Evolutionary conservation across 2,329 filamentous ascomycete species (phyloP).

Genomic region (Stemphylium vesicarium): DNA sequence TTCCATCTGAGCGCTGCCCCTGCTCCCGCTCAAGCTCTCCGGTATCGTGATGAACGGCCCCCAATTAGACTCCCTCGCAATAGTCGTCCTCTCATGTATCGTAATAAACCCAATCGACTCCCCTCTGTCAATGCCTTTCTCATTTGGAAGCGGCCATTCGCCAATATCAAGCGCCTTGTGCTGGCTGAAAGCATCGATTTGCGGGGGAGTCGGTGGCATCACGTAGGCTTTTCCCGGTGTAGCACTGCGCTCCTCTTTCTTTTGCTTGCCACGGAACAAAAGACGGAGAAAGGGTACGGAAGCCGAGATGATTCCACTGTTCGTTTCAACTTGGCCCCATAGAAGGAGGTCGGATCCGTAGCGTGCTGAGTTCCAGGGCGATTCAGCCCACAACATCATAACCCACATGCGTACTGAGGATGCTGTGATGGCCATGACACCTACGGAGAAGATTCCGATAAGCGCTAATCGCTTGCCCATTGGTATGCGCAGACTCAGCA

Average conservation of each 20-base stretch:
- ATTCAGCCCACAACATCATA: slow-evolving; percentile 44
- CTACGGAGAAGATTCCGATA: slow-evolving; percentile 46
- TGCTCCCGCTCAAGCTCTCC: slow-evolving; percentile 33
- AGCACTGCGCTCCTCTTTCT: slow-evolving; percentile 16
- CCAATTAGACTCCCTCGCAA: slow-evolving; percentile 31
- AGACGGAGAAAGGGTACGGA: slow-evolving; percentile 54
- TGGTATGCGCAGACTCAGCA: slow-evolving; percentile 57
- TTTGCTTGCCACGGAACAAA: slow-evolving; percentile 43
- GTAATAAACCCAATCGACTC: slow-evolving; percentile 4
- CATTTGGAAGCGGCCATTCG: slow-evolving; percentile 28
- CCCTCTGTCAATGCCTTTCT: background rate
- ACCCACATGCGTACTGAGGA: slow-evolving; percentile 47
- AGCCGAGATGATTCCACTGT: slow-evolving; percentile 55
- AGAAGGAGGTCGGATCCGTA: slow-evolving; percentile 48
- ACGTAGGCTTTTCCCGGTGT: slow-evolving; percentile 19
- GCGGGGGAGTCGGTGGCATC: slow-evolving; percentile 16
- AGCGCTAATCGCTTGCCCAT: slow-evolving; percentile 59
- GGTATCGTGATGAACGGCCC: slow-evolving; percentile 46
- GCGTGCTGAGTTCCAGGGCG: slow-evolving; percentile 45
- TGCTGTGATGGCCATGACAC: slow-evolving; percentile 45
- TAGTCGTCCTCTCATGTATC: slow-evolving; percentile 13
- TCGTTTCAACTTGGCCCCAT: slow-evolving; percentile 58
- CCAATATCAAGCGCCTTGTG: slow-evolving; percentile 29
- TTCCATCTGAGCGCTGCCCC: slow-evolving; percentile 28
- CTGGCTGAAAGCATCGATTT: slow-evolving; percentile 9